Conservation (phyloP, 495 filamentous ascomycete genomes). For the Chaetomium tenue region DNA sequence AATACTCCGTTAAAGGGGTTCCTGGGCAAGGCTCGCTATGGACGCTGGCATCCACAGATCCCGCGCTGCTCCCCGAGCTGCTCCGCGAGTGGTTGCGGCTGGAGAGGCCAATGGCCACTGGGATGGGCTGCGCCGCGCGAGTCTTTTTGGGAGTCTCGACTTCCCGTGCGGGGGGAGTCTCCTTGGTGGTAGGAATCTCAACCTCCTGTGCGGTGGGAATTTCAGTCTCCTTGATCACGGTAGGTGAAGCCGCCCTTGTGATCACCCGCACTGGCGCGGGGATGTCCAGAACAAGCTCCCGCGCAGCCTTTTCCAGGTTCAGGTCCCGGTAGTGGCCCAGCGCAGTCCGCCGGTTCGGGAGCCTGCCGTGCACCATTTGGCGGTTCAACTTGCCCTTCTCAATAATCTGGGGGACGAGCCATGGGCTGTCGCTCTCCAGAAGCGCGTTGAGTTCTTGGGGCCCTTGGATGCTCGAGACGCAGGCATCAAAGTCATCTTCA, state of each 20-base stretch:
- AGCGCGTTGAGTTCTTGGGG: background rate
- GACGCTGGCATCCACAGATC: background rate
- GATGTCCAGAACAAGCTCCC: background rate
- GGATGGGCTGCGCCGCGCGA: background rate
- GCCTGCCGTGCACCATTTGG: background rate
- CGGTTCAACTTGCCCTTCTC: conserved; percentile 1
- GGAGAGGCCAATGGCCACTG: background rate
- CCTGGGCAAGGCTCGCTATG: background rate
- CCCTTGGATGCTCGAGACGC: background rate
- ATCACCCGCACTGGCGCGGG: background rate
- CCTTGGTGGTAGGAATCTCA: background rate
- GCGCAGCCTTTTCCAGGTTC: conserved; percentile 9
- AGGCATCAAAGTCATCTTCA: conserved; percentile 23
- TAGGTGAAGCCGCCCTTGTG: background rate
- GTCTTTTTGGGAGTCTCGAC: background rate
- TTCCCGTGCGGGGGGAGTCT: too few species aligned
- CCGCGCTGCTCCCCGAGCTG: background rate
- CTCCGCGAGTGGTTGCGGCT: background rate
- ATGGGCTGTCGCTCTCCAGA: background rate
- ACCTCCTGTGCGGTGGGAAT: background rate
- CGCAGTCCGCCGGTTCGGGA: background rate
- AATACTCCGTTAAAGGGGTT: background rate
- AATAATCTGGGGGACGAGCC: conserved; percentile 11
- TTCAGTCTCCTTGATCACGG: background rate
- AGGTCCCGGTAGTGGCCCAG: conserved; percentile 4